phyloP scores from a whole-genome alignment of 2,329 filamentous ascomycete genomes.

The Pseudogymnoascus sp. region DNA sequence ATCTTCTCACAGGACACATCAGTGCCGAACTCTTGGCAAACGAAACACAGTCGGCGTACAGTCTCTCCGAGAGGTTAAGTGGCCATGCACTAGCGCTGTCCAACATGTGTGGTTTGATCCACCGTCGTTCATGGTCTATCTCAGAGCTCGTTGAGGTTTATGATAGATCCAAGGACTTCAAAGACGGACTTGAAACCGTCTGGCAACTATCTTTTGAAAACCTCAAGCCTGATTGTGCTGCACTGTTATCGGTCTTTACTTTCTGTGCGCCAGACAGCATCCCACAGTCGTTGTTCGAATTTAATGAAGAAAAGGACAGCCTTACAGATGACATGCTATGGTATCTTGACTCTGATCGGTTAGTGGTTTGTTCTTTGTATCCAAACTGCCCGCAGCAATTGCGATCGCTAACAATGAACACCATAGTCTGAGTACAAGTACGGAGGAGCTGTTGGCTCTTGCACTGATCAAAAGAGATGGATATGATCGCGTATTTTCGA shows the following conservation, averaged over 20 bases:
- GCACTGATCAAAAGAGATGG: background rate
- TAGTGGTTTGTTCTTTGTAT: background rate
- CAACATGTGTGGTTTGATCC: background rate
- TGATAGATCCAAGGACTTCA: background rate
- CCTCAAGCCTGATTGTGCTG: background rate
- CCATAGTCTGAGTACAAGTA: background rate
- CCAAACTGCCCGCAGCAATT: background rate
- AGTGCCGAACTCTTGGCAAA: background rate
- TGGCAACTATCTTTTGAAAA: background rate
- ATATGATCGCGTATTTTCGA: background rate
- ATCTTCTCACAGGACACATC: background rate
- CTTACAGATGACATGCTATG: background rate
- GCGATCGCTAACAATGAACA: background rate
- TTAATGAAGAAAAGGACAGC: background rate
- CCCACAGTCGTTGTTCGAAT: background rate
- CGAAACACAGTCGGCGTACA: background rate
- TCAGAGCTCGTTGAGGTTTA: background rate
- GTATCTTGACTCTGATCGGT: background rate
- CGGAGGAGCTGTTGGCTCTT: background rate
- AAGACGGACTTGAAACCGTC: background rate
- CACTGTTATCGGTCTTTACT: background rate
- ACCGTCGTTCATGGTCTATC: background rate
- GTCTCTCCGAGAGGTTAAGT: background rate
- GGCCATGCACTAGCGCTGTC: background rate
- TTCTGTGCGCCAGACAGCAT: background rate